Base-by-base conservation (phyloP, 2,329 filamentous ascomycete genomes). In the Plectosphaerella sp. region DNA sequence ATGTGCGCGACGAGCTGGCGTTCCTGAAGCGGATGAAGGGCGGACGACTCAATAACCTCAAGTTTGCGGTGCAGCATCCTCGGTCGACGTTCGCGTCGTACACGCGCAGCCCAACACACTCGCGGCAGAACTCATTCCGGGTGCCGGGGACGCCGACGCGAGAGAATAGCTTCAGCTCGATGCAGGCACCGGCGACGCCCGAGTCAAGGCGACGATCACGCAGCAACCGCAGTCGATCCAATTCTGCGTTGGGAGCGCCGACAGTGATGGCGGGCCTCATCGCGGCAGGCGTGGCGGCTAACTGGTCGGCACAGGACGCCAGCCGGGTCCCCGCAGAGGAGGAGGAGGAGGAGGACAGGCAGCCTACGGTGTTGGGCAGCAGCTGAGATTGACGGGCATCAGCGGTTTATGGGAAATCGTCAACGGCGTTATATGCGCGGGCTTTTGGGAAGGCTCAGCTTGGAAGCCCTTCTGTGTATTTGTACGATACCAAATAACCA, bases 191-290 rank as follows among this genome's bases (percentile, higher is more conserved):
- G 63, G 79, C 64, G 61, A 87, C 75, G 48, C 83, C 76, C 5
- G 82, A 86, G 62, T 77, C 82, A 52, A 75, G 87, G 48, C 80
- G 76, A 51, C 81, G 87, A 49, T 88, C 87, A 48, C 77, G 85
- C 58, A 89, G 86, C 43, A 87, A 75, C 60, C 76, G 84, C 54
- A 84, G 83, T 52, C 73, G 84, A 52, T 82, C 80, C 41, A 86
- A 86, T 67, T 91, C 87, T 25, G 87, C 87, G 2, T 76, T 92
- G 11, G 88, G 85, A 11, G 86, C 88, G 2, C 85, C 87, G 2
- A 84, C 86, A 8, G 88, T 91, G 55, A 91, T 91, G 88, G 87
- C 88, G n/a, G 89, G 89, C 55, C 86, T 92, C 53, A 83, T 92
- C 48, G 89, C 88, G 9, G 88, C 87, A 43, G 87, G 86, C 62